Base-by-base conservation (phyloP, 2,329 filamentous ascomycete species). In the Ophiocordyceps camponoti-floridani region DNA sequence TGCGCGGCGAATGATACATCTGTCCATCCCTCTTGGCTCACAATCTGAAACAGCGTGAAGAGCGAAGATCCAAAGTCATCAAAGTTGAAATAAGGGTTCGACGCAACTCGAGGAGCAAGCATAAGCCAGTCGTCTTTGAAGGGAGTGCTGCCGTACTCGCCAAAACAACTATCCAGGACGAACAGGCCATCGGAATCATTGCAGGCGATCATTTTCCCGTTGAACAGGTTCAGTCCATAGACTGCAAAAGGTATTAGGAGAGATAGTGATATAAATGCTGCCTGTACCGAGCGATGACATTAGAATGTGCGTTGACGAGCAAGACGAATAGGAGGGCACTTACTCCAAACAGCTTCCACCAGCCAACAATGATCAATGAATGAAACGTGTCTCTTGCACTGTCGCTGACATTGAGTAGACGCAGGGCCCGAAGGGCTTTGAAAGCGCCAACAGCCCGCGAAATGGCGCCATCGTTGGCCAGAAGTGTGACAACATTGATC, bases 21-120 rank as follows among this genome's bases (percentile, higher is more conserved):
- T 11, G 80, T 79, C 91, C 93, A 98, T 31, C 91, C 91, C 69
- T 98, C 93, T 61, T 98, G 91, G 44, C 89, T 96, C 40, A 96
- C 89, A 62, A 98, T 95, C 60, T 96, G 88, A 66, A 95, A 98
- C 47, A 98, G 82, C 49, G 94, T 93, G 66, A 96, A 96, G 31
- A 98, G 70, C 0, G 89, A 83, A 45, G 84, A 76, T n/a, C 82
- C 84, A 55, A 98, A 98, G 57, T 93, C 83, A 60, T 98, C 91
- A 57, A 98, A 98, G 59, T 82, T 82, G 63, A 82, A 96, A 57
- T 77, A 94, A 0, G 81, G 77, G 54, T 98, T 96, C 1, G 75
- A 63, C 11, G 82, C 86, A 42, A 82, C 77, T 45, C 91, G 77
- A 6, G 91, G 91, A 2, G 87, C 82, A 10, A 95, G 67, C 47